Percentiles rank a stretch among this genome's conserved stretches.
These are phyloP conservation scores for Xylaria digitata DNA, from an alignment of 2,329 filamentous ascomycete species.

Conservation along the genomic window DNA sequence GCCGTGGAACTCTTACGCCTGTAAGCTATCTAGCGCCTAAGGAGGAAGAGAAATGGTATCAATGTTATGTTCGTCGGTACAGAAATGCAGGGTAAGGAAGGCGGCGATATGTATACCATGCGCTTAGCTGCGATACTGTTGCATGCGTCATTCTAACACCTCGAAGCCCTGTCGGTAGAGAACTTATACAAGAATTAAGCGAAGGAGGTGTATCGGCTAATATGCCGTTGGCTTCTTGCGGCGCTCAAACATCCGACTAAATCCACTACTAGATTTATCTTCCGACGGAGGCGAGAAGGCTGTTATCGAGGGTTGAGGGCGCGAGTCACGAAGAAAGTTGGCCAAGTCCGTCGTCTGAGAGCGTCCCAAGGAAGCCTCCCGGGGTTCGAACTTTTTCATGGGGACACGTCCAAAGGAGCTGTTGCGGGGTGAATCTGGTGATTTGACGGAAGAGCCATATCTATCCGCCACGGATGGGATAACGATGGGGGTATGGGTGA, in stretches of 20 bases:
- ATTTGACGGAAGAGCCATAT: slow-evolving; percentile 50
- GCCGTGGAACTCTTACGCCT: slow-evolving; percentile 6
- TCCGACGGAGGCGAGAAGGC: slow-evolving; percentile 47
- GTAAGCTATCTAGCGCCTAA: slow-evolving; percentile 14
- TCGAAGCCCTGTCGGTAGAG: neutral
- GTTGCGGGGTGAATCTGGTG: slow-evolving; percentile 34
- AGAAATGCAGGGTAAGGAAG: neutral
- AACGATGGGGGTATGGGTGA: slow-evolving; percentile 65
- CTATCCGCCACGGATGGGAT: slow-evolving; percentile 60
- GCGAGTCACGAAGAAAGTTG: slow-evolving; percentile 76
- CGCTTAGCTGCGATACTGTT: neutral
- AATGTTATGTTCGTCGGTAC: slow-evolving; percentile 11
- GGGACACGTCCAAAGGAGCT: slow-evolving; percentile 56
- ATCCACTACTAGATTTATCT: slow-evolving; percentile 55
- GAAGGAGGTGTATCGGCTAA: slow-evolving; percentile 37
- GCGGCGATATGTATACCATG: slow-evolving; percentile 1
- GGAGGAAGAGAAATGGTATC: slow-evolving; percentile 32
- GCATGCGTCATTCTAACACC: slow-evolving; percentile 3
- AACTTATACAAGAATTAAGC: slow-evolving; percentile 41
- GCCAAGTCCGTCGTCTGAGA: slow-evolving; percentile 75
- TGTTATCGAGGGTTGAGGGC: slow-evolving; percentile 63
- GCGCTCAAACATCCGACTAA: slow-evolving; percentile 62
- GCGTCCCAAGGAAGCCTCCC: slow-evolving; percentile 59
- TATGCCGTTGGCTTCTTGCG: slow-evolving; percentile 59
- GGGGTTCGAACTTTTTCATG: slow-evolving; percentile 69